Conservation (phyloP, 2,329 filamentous ascomycete species). For the Diaporthe velutina region DNA sequence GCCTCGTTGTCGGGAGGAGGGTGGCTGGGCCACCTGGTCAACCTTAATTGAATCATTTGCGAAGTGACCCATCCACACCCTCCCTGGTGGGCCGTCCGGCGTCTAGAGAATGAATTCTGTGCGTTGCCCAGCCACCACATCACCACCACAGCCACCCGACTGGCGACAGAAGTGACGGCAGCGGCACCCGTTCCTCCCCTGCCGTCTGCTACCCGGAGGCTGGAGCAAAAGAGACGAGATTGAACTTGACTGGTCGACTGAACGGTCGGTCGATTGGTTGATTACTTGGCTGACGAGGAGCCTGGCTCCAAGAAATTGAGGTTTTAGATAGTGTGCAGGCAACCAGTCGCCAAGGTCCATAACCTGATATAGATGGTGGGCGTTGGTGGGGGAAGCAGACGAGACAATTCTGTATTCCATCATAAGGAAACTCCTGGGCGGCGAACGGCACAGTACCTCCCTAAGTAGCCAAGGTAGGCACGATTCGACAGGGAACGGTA, state of each 20-base stretch:
- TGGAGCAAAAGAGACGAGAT: neutral
- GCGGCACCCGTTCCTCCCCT: neutral
- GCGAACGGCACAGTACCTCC: neutral
- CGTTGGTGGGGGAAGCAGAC: neutral
- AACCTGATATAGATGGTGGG: neutral
- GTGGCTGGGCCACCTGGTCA: conserved; percentile 1
- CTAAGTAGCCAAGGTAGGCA: neutral
- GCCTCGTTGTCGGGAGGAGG: neutral
- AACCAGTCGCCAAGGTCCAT: neutral
- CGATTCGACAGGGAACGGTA: neutral
- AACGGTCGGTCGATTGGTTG: neutral
- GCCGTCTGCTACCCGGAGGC: neutral
- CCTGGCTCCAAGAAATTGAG: neutral
- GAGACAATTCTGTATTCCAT: too few species aligned
- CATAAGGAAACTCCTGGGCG: neutral
- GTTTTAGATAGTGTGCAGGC: neutral
- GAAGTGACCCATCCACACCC: neutral
- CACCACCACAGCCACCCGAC: neutral
- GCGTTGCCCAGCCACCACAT: neutral
- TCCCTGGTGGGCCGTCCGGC: neutral
- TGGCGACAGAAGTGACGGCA: neutral
- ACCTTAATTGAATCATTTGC: neutral
- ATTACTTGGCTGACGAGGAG: too few species aligned
- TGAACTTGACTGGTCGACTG: neutral
- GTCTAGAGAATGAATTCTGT: neutral